Evolutionary conservation across 2,329 filamentous ascomycete genomes (phyloP), one percentile per base, ranked within the genome.

Genomic region (Trichoderma harzianum): DNA sequence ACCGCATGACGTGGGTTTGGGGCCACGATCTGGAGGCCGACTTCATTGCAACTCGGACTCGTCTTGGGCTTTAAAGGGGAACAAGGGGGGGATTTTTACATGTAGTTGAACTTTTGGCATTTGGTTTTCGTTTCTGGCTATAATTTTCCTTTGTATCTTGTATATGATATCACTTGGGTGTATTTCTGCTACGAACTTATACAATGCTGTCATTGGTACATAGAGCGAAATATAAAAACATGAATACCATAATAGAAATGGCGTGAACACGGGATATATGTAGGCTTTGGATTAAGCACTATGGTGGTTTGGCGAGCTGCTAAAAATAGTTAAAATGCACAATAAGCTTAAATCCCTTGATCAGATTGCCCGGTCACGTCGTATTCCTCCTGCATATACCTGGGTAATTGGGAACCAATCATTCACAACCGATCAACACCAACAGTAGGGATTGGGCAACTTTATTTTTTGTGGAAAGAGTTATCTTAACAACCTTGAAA

Each of bases 1-100:
- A 69, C 36, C 55, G 66, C 7, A 69, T 69, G 66, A 69, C 55
- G 1, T 69, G 66, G 66, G 66, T 69, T 14, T 69, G 66, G 66
- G 66, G 66, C 7, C 66, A 69, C 10, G 66, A 69, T 18, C 26
- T 69, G 8, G 66, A 69, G 36, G 66, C 66, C 3, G 66, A 69
- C 10, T 69, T 69, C 30, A 26, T 61, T 21, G 66, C 66, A 7
- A 69, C 66, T 18, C 60, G 66, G 55, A 69, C 66, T 51, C 66
- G 66, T 4, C 66, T 69, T 51, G 65, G 65, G 16, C 36, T 69
- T 24, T 69, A 8, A 51, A 3, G 55, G 24, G 26, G 18, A 8
- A 12, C 8, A 2, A 2, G 26, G 18, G 36, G 36, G 12, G 39
- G 3, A 5, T 39, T n/a, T 43, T 18, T 58, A 11, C 10, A n/a